Conservation (phyloP, 2,329 filamentous ascomycete genomes). For the Diaporthe batatas region DNA sequence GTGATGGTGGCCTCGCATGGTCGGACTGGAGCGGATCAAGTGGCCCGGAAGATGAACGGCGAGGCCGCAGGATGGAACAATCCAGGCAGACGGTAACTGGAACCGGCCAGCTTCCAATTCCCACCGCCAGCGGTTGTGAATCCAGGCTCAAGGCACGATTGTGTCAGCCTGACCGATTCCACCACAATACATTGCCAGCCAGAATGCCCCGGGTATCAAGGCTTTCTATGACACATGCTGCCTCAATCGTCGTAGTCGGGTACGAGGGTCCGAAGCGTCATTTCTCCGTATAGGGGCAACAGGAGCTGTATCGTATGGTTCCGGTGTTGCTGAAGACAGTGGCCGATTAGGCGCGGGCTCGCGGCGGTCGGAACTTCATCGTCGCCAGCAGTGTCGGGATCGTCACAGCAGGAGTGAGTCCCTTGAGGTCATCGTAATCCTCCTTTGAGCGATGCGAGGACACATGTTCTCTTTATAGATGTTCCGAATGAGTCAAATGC, state of each 20-base stretch:
- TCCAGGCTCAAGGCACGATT: not conserved
- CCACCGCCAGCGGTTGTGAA: not conserved
- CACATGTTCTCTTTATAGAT: slow-evolving; percentile 25
- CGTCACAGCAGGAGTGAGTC: not conserved
- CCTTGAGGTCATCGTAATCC: not conserved
- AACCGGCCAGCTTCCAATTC: slow-evolving; percentile 6
- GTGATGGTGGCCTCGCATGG: not conserved
- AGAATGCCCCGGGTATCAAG: not conserved
- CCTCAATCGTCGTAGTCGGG: slow-evolving; percentile 13
- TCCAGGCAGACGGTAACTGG: not conserved
- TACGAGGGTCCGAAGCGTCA: not conserved
- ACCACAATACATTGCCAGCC: not conserved
- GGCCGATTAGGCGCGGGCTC: not conserved
- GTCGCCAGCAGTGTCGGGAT: not conserved
- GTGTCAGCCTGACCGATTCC: not conserved
- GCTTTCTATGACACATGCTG: slow-evolving; percentile 14
- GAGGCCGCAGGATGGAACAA: slow-evolving; percentile 21
- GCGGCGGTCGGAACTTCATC: not conserved
- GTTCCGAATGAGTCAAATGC: not conserved
- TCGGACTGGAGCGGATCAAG: slow-evolving; percentile 22
- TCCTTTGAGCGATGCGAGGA: slow-evolving; percentile 2
- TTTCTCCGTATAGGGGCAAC: not conserved
- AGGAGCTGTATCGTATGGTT: not conserved
- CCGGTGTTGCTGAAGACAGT: not conserved
- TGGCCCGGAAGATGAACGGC: slow-evolving; percentile 2